phyloP scores from a whole-genome alignment of 164 flowering plant genomes.

The Buxus sempervirens region DNA sequence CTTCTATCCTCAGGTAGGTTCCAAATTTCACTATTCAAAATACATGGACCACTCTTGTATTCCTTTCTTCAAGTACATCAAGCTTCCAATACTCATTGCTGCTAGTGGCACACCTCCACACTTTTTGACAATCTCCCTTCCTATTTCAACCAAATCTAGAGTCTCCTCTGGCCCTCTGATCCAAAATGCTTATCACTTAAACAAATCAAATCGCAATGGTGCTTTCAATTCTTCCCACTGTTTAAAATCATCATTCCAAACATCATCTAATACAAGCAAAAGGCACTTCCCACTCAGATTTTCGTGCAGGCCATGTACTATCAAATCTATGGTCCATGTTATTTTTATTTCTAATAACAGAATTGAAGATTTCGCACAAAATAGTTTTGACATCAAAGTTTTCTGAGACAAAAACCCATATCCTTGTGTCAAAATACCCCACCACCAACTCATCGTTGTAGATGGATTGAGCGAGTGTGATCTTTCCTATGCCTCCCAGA shows the following conservation, averaged over 20 bases:
- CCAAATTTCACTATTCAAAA: not conserved
- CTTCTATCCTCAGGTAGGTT: not conserved
- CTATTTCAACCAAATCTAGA: slow-evolving; percentile 1
- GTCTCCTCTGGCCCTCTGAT: not conserved
- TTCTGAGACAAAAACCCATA: slow-evolving; percentile 8
- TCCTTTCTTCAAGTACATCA: not conserved
- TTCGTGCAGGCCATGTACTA: not conserved
- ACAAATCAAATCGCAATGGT: no score
- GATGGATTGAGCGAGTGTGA: slow-evolving; percentile 8
- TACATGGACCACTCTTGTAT: not conserved
- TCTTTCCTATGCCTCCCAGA: slow-evolving; percentile 15
- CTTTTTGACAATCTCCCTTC: slow-evolving; percentile 7
- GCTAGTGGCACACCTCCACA: slow-evolving; percentile 14
- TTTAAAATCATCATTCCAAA: no score
- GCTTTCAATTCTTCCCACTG: no score
- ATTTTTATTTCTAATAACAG: no score
- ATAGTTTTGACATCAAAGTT: not conserved
- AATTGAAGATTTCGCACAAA: not conserved
- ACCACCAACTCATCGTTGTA: slow-evolving; percentile 2
- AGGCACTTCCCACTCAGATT: not conserved
- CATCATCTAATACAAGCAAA: not conserved
- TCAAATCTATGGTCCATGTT: no score
- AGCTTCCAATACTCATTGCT: slow-evolving; percentile 1
- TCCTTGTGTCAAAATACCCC: not conserved
- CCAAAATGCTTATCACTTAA: not conserved